Percentiles rank a stretch among this genome's conserved stretches.
phyloP scores from a whole-genome alignment of 2,329 filamentous ascomycete genomes.

The Diplodia corticola region DNA sequence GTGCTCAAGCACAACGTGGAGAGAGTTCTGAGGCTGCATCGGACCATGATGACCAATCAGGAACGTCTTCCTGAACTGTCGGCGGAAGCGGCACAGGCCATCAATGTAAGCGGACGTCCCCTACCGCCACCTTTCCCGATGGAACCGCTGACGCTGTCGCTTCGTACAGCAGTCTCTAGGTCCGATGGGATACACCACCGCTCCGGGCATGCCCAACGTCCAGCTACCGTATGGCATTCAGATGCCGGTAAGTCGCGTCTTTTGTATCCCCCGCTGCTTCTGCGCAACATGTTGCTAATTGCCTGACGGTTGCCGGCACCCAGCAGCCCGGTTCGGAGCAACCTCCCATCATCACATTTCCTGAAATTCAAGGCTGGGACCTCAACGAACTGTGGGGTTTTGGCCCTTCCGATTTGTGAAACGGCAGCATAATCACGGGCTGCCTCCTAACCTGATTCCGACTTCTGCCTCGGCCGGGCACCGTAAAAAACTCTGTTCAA shows the following conservation, averaged over 20 bases:
- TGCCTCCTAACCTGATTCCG: not conserved
- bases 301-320: too few species aligned
- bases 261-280: not conserved
- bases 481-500: not conserved
- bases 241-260: not conserved
- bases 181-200: not conserved
- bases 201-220: not conserved
- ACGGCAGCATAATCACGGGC: not conserved
- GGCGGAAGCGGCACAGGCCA: not conserved
- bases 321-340: conserved; percentile 11
- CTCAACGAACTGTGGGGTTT: conserved; percentile 19
- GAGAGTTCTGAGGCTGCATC: conserved; percentile 6
- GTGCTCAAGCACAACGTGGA: conserved; percentile 17
- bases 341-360: conserved; percentile 15
- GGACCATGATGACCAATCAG: conserved; percentile 11
- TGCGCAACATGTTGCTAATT: not conserved
- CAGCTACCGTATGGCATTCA: not conserved
- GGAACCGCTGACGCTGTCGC: not conserved
- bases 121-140: not conserved
- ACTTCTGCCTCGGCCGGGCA: not conserved
- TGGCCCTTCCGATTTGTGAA: conserved; percentile 18
- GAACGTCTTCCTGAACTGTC: conserved; percentile 1
- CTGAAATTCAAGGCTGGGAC: conserved; percentile 20
- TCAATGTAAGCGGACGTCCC: not conserved
- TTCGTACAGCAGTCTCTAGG: not conserved